Percentiles rank a stretch among this genome's conserved stretches.
phyloP scores from a whole-genome alignment of 2,329 filamentous ascomycete species.

The Colletotrichum sp. region DNA sequence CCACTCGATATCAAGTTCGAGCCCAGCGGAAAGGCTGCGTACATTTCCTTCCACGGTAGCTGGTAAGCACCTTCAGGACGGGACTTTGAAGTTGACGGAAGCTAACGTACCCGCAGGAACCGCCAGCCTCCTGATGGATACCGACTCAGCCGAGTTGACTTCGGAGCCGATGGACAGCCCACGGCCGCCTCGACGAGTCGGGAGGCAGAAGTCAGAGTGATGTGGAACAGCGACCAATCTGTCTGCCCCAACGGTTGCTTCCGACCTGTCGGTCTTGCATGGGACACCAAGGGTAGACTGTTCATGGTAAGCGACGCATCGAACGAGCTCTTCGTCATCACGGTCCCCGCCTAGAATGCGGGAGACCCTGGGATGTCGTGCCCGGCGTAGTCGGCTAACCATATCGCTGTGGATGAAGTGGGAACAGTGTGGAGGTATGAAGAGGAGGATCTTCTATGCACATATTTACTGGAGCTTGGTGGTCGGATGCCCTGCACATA shows the following conservation, averaged over 20 bases:
- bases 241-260: conserved; percentile 64
- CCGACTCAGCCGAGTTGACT: conserved; percentile 40
- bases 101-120: conserved; percentile 28
- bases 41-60: conserved; percentile 75
- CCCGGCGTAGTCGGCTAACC: neutral
- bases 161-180: conserved; percentile 38
- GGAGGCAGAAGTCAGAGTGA: conserved; percentile 48
- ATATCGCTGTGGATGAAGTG: neutral
- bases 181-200: conserved; percentile 36
- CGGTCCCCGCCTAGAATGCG: conserved; percentile 2
- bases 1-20: conserved; percentile 76
- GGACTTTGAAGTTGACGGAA: neutral
- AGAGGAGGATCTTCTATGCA: neutral
- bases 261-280: conserved; percentile 64
- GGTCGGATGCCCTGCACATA: neutral
- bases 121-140: conserved; percentile 40
- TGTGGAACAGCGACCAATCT: conserved; percentile 52
- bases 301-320: conserved; percentile 70
- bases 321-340: conserved; percentile 68
- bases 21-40: conserved; percentile 60
- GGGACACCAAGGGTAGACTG: conserved; percentile 56
- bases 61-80: conserved; percentile 50
- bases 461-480: neutral
- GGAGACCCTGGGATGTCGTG: neutral
- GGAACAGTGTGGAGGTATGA: neutral